Evolutionary conservation across 768 basidiomycete species (phyloP).

Genomic region (Leccinum incarnatum): DNA sequence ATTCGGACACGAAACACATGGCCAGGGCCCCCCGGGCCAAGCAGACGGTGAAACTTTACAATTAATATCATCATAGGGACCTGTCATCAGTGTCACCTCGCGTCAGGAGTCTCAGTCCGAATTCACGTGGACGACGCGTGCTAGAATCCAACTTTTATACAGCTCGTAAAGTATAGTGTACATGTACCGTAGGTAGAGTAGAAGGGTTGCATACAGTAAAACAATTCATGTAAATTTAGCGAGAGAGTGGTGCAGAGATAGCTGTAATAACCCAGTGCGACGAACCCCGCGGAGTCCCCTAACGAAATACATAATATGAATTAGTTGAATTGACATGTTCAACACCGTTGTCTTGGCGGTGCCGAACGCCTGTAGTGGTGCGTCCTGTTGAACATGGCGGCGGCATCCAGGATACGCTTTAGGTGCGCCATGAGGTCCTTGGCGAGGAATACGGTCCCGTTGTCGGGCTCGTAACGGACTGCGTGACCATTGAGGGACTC

Average conservation of each 20-base stretch:
- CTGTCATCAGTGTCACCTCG: not conserved
- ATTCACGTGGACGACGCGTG: not conserved
- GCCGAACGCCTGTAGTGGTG: conserved; percentile 2
- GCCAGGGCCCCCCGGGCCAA: not conserved
- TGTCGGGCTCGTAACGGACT: conserved; percentile 57
- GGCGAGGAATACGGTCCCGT: conserved; percentile 57
- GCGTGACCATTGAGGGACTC: conserved; percentile 48
- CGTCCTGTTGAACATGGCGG: conserved; percentile 13
- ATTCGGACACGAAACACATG: not conserved
- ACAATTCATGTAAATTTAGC: not conserved
- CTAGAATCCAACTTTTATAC: not conserved
- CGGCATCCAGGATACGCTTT: conserved; percentile 29
- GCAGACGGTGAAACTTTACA: not conserved
- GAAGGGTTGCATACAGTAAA: not conserved
- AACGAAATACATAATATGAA: not conserved
- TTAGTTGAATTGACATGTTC: not conserved
- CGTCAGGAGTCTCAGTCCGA: not conserved
- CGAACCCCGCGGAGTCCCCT: not conserved
- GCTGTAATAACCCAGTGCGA: not conserved
- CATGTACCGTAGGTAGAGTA: not conserved
- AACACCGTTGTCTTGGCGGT: conserved; percentile 9
- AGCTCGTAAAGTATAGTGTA: not conserved
- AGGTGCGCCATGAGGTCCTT: conserved; percentile 37
- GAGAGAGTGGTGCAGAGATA: not conserved
- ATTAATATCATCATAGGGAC: not conserved